Evolutionary conservation across 2,329 filamentous ascomycete genomes (phyloP), one percentile per base, ranked within the genome.

Genomic region (Pestalotiopsis sp.): DNA sequence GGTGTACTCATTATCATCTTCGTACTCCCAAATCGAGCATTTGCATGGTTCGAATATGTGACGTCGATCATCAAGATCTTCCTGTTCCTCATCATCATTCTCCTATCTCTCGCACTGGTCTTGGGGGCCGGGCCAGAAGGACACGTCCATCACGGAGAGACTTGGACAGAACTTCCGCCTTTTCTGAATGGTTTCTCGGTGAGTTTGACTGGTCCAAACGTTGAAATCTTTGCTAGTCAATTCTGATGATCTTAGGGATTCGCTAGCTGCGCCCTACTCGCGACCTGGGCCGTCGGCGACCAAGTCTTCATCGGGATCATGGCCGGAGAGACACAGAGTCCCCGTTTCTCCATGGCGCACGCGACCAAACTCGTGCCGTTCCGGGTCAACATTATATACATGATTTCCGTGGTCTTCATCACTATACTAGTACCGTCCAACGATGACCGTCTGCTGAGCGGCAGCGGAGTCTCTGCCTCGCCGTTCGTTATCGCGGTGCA

Each of bases 71-170:
- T 81, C 66, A 82, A 82, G 67, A 78, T 82, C 23, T 57, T 80
- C 6, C 69, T 76, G 12, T 77, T 82, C 65, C 64, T 83, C 14
- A 74, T 81, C 20, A 73, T 81, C 65, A 77, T 81, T 49, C 69
- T 81, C 23, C 67, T 78, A n/a, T 75, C 74, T 0, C 71, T 82
- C 17, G 79, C 81, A 20, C 74, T 83, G 59, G 76, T 81, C 38
- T 68, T 74, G 11, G 82, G 81, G 11, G 82, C 82, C 45, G 82
- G 80, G 1, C 78, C 81, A 1, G 72, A 76, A 3, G 76, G 79
- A 39, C 74, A 74, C 4, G 73, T 76, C 59, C 76, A 76, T 59
- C 72, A 72, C 71, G 79, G 76, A 67, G 74, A 70, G 49, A 78
- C 73, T 57, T 77, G 80, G 80, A 71, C 68, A 31, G 68, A 78